phyloP scores from a whole-genome alignment of 108 stramenopile genomes.

The Nitzschia palea region DNA sequence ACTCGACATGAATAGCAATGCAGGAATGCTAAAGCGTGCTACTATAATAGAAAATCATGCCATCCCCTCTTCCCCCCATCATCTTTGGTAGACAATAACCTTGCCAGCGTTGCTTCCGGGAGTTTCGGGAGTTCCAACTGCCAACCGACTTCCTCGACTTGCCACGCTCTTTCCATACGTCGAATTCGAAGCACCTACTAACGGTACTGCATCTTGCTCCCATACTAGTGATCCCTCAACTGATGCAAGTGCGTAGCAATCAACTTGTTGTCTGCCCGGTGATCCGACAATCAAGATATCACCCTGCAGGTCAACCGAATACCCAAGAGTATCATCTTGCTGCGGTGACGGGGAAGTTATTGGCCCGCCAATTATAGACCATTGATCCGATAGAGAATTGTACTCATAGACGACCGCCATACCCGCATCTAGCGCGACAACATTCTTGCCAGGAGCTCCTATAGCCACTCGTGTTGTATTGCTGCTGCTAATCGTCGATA shows the following conservation, averaged over 20 bases:
- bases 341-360: neutral
- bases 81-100: slow-evolving; percentile 21
- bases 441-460: slow-evolving; percentile 45
- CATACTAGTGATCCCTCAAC: slow-evolving; percentile 2
- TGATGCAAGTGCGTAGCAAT: slow-evolving; percentile 4
- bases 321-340: slow-evolving; percentile 8
- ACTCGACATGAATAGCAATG: no score
- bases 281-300: slow-evolving; percentile 28
- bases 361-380: slow-evolving; percentile 24
- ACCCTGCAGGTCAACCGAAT: slow-evolving; percentile 20
- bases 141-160: slow-evolving; percentile 2
- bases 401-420: slow-evolving; percentile 39
- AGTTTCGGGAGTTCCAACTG: slow-evolving; percentile 21
- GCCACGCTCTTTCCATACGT: slow-evolving; percentile 12
- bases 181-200: slow-evolving; percentile 6
- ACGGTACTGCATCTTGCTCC: slow-evolving; percentile 16
- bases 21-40: no score
- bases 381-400: slow-evolving; percentile 1
- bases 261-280: slow-evolving; percentile 21
- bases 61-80: no score
- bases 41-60: no score
- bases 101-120: slow-evolving; percentile 10
- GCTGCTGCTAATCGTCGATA: slow-evolving; percentile 5
- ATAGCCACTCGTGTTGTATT: slow-evolving; percentile 36
- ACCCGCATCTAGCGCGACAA: slow-evolving; percentile 21